Evolutionary conservation across 1,284 basidiomycete species (phyloP).

Genomic region (Irpex rosettiformis): DNA sequence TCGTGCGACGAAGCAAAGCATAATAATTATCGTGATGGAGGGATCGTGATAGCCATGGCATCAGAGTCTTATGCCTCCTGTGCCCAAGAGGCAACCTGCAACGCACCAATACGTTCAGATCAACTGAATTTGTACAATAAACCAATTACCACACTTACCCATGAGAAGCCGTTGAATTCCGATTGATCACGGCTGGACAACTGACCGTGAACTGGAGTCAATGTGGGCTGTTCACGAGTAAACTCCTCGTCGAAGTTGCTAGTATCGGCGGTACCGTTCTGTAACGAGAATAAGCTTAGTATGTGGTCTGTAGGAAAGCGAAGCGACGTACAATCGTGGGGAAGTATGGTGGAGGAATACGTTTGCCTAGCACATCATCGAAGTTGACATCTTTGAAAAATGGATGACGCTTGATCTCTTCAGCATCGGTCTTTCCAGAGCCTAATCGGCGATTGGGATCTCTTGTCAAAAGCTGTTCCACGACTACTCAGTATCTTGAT

Average conservation of each 20-base stretch:
- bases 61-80: constrained; percentile 44
- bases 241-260: constrained; percentile 98
- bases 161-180: constrained; percentile 96
- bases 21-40: constrained; percentile 23
- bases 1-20: constrained; percentile 37
- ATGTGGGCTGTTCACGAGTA: constrained; percentile 93
- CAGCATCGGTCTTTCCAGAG: constrained; percentile 90
- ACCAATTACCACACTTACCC: constrained; percentile 54
- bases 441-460: constrained; percentile 95
- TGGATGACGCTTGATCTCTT: constrained; percentile 96
- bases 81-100: constrained; percentile 69
- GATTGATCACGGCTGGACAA: constrained; percentile 90
- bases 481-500: not conserved
- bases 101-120: not conserved
- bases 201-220: constrained; percentile 97
- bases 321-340: constrained; percentile 73
- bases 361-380: constrained; percentile 94
- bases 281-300: constrained; percentile 10
- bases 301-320: too few species aligned
- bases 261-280: constrained; percentile 80
- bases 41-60: constrained; percentile 8
- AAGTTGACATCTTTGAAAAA: constrained; percentile 99
- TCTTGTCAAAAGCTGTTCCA: constrained; percentile 77
- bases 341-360: constrained; percentile 96
- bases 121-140: not conserved